Evolutionary conservation across 192 early-diverging fungal genomes (phyloP).

Genomic region (Coemansia sp.): DNA sequence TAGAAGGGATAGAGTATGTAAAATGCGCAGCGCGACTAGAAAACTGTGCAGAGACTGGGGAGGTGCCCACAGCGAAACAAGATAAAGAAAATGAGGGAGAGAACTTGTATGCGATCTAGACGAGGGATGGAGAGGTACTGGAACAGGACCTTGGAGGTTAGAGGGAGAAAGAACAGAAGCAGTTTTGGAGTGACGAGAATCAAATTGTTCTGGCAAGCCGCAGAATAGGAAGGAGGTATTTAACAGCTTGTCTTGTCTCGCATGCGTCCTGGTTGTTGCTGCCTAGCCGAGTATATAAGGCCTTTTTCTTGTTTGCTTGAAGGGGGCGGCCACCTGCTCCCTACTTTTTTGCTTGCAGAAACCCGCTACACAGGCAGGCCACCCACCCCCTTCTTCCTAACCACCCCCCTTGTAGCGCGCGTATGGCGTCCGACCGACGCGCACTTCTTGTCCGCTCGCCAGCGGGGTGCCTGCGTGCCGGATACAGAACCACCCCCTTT

Average conservation of each 20-base stretch:
- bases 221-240: conserved; percentile 51
- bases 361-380: background rate
- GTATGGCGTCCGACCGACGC: background rate
- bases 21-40: background rate
- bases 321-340: conserved; percentile 1
- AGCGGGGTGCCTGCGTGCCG: background rate
- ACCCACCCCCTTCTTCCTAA: background rate
- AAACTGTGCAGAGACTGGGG: no score
- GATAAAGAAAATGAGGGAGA: conserved; percentile 6
- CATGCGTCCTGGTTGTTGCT: conserved; percentile 33
- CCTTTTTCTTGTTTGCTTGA: conserved; percentile 7
- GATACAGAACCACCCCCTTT: conserved; percentile 2
- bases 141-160: conserved; percentile 16
- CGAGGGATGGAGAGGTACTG: background rate
- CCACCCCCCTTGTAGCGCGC: background rate
- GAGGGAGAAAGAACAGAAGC: conserved; percentile 22
- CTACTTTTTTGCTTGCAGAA: background rate
- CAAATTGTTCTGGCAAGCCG: conserved; percentile 47
- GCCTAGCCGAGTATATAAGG: conserved; percentile 14
- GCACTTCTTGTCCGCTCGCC: background rate
- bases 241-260: conserved; percentile 42
- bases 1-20: background rate
- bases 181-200: conserved; percentile 32
- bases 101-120: conserved; percentile 1
- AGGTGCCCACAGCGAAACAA: background rate